Evolutionary conservation across 2,329 filamentous ascomycete genomes (phyloP), one percentile per base, ranked within the genome.

Genomic region (Phaeosphaeriaceae sp.): DNA sequence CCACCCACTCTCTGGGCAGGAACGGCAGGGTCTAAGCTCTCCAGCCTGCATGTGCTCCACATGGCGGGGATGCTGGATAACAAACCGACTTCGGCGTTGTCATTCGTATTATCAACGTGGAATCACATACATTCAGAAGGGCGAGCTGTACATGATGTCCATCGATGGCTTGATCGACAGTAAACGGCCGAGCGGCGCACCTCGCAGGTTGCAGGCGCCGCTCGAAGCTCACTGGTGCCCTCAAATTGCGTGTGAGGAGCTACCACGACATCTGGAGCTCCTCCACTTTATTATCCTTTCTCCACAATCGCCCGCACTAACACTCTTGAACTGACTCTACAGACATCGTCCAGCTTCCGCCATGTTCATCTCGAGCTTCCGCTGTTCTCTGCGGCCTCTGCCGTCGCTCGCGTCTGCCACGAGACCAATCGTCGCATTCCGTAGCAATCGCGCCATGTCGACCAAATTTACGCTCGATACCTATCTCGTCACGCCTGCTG

Each of bases 401-500:
- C 60, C 68, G 40, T 59, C 60, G 40, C 44, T 61, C 24, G 44
- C 67, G 17, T 60, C 61, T 44, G 10, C 51, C 45, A 56, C 49
- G 20, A 47, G 68, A 19, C 53, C 62, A 10, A 59, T 61, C n/a
- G 50, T 51, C 45, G n/a, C 46, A 21, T 15, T 45, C 17, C 25
- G 41, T 13, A 57, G 61, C 48, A 65, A 62, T 61, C 65, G 69
- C 24, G 48, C 62, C 54, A 76, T 76, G 72, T 61, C 59, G 5
- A 72, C 70, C 6, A 66, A 71, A 48, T 72, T 69, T 46, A 68
- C 64, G 20, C 89, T 97, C 73, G 89, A 88, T 58, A 91, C 90
- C 54, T 98, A 96, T 78, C 84, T 98, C 62, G 90, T 99, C 72
- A 89, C 91, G 1, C 94, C 95, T 0, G 86, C 88, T 61, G 90